phyloP scores from a whole-genome alignment of 495 filamentous ascomycete genomes.

The Penicillium verhagenii region DNA sequence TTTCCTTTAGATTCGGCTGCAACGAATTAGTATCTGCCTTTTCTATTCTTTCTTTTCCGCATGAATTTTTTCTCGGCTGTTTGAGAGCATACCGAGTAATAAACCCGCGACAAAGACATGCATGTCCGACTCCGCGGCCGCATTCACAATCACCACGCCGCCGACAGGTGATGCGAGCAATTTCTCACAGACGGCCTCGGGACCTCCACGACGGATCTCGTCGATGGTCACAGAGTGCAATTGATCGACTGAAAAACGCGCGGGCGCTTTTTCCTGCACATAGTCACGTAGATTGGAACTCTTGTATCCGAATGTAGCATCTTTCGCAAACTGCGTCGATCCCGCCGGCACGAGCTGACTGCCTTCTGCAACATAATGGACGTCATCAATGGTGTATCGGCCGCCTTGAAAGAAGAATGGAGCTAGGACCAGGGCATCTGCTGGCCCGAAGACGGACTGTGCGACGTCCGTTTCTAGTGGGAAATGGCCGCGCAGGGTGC shows the following conservation, averaged over 20 bases:
- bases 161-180: slow-evolving; percentile 33
- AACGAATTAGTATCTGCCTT: not conserved
- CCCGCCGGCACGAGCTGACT: slow-evolving; percentile 46
- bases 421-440: slow-evolving; percentile 46
- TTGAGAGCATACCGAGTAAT: slow-evolving; percentile 31
- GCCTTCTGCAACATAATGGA: slow-evolving; percentile 54
- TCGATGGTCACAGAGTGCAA: slow-evolving; percentile 43
- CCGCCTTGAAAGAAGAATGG: slow-evolving; percentile 57
- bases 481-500: slow-evolving; percentile 54
- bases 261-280: slow-evolving; percentile 50
- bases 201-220: slow-evolving; percentile 44
- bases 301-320: slow-evolving; percentile 54
- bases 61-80: not conserved
- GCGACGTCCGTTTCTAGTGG: slow-evolving; percentile 51
- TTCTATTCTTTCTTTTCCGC: not conserved
- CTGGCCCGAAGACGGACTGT: slow-evolving; percentile 42
- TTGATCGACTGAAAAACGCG: slow-evolving; percentile 28
- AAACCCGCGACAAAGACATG: slow-evolving; percentile 48
- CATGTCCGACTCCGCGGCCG: slow-evolving; percentile 53
- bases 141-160: slow-evolving; percentile 50
- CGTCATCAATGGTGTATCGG: slow-evolving; percentile 49
- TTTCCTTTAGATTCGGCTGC: slow-evolving; percentile 30
- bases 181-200: slow-evolving; percentile 36
- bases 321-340: slow-evolving; percentile 48
- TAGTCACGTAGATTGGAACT: slow-evolving; percentile 51